Evolutionary conservation across 352 stramenopile species (phyloP).

Genomic region (Phytophthora meadii): DNA sequence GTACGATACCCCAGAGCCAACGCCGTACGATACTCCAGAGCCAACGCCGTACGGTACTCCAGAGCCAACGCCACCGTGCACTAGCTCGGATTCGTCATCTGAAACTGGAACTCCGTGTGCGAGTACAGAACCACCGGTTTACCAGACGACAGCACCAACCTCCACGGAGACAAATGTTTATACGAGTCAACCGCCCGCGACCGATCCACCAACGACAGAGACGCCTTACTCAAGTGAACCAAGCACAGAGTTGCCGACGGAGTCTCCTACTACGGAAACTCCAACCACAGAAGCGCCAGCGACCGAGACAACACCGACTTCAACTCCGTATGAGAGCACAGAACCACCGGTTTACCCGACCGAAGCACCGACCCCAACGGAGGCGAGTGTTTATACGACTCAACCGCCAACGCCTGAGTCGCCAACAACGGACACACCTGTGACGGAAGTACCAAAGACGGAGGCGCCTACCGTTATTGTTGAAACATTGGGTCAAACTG

Average conservation of each 20-base stretch:
- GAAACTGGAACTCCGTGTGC: slow-evolving; percentile 3
- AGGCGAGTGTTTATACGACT: neutral
- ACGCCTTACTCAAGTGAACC: neutral
- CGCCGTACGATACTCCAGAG: slow-evolving; percentile 1
- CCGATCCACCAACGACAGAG: slow-evolving; percentile 1
- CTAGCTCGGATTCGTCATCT: neutral
- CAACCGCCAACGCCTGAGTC: neutral
- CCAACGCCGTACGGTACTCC: too few relatives aligned
- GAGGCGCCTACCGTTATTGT: slow-evolving; percentile 2
- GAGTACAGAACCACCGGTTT: neutral
- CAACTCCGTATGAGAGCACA: too few relatives aligned
- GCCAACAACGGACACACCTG: slow-evolving; percentile 1
- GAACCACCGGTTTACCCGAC: neutral
- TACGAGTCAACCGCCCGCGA: neutral
- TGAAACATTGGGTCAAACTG: slow-evolving; percentile 5
- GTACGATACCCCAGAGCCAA: neutral
- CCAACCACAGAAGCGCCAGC: neutral
- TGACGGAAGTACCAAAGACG: neutral
- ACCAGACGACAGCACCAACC: slow-evolving; percentile 14
- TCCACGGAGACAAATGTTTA: slow-evolving; percentile 11
- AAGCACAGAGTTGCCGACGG: slow-evolving; percentile 4
- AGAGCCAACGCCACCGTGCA: neutral
- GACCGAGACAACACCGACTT: neutral
- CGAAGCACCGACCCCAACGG: neutral
- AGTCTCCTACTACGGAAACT: neutral